Base-by-base conservation (phyloP, 2,329 filamentous ascomycete species). In the Fusarium metavorans region DNA sequence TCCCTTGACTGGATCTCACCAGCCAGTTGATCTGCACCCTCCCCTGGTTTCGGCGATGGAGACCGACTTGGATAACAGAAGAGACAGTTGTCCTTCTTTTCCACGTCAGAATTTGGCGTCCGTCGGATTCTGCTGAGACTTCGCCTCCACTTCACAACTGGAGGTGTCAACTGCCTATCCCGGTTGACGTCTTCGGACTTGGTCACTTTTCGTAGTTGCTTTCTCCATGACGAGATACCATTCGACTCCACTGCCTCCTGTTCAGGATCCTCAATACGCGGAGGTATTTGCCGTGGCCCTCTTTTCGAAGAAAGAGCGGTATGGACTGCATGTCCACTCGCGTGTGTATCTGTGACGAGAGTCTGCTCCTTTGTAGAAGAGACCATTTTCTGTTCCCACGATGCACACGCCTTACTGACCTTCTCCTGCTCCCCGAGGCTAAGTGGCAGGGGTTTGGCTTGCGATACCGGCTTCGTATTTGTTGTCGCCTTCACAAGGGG, bases 181-280 rank as follows among this genome's bases (percentile, higher is more conserved):
- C 39, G 54, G 45, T 63, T 56, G 41, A 70, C 60, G 10, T 75
- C 73, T 54, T 73, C 65, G 34, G 74, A 75, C 61, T 54, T 70
- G 20, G 73, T 72, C 13, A 78, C 70, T 41, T 74, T 79, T n/a
- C 72, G 77, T 30, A 79, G 63, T 41, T 78, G 77, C 20, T 73
- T 70, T 60, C 76, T 78, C 75, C 64, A 76, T 27, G 75, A 71
- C 30, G 75, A 76, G 45, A 77, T 65, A 48, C 64, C 52, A 10
- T 67, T 68, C 10, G 39, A 37, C 25, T 62, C 72, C 43, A 60
- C 50, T 32, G 67, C 60, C 45, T 48, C 57, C 41, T 32, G 62
- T 45, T 60, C 56, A 62, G 52, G 34, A 27, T 64, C 45, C 23
- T 65, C 32, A 30, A 30, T 60, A n/a, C 37, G 68, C 11, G 61